Percentiles rank a stretch among this genome's conserved stretches.
Evolutionary conservation across 2,329 filamentous ascomycete species (phyloP).

Genomic region (Exophiala lecanii-corni): DNA sequence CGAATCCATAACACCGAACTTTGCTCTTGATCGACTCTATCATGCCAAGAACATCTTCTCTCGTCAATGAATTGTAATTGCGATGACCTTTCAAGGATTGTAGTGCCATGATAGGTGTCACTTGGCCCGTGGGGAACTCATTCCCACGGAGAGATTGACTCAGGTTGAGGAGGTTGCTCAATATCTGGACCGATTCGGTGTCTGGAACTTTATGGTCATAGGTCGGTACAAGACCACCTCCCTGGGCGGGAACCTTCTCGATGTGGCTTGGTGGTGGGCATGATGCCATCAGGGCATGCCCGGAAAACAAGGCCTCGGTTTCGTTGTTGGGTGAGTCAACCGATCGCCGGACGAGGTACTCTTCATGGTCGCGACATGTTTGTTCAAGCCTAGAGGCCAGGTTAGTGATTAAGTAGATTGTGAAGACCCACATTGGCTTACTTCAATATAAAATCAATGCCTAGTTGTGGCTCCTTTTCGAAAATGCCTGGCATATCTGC

Average conservation of each 20-base stretch:
- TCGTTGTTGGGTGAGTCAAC: slow-evolving; percentile 49
- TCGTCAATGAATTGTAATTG: slow-evolving; percentile 60
- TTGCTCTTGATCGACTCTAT: slow-evolving; percentile 72
- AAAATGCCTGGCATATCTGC: slow-evolving; percentile 37
- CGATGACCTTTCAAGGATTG: slow-evolving; percentile 72
- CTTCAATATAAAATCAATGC: slow-evolving; percentile 45
- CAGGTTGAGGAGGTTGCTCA: slow-evolving; percentile 77
- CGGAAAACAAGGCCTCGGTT: slow-evolving; percentile 65
- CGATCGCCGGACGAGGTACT: slow-evolving; percentile 64
- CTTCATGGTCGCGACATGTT: slow-evolving; percentile 88
- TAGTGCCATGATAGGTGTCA: slow-evolving; percentile 95
- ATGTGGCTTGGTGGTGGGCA: slow-evolving; percentile 71
- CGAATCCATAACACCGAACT: slow-evolving; percentile 84
- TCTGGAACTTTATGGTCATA: slow-evolving; percentile 74
- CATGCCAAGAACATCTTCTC: slow-evolving; percentile 66
- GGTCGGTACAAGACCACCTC: slow-evolving; percentile 39
- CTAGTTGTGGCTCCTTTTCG: slow-evolving; percentile 43
- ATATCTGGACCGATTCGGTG: slow-evolving; percentile 55
- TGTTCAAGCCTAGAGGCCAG: slow-evolving; percentile 57
- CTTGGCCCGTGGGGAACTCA: slow-evolving; percentile 50
- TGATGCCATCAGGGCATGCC: slow-evolving; percentile 89
- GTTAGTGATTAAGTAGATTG: neutral
- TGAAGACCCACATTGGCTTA: slow-evolving; percentile 28
- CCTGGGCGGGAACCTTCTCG: slow-evolving; percentile 42
- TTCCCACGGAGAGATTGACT: slow-evolving; percentile 78